Percentiles rank a stretch among this genome's conserved stretches.
These are phyloP conservation scores for Fraxinus angustifolia DNA, from an alignment of 305 asterid species.

Conservation along the genomic window DNA sequence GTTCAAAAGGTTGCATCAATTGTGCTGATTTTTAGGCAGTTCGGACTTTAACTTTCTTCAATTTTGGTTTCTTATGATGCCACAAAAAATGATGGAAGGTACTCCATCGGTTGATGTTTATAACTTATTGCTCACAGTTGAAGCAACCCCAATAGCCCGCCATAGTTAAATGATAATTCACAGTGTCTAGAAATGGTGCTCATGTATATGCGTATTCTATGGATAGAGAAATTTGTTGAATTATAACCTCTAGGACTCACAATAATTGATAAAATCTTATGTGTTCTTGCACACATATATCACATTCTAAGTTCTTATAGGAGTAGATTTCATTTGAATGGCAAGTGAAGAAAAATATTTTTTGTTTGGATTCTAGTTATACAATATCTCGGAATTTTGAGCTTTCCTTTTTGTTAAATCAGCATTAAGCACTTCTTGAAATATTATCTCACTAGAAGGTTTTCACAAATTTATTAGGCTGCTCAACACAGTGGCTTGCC, in stretches of 20 bases:
- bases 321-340: neutral
- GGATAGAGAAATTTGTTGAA: neutral
- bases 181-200: neutral
- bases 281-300: neutral
- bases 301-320: neutral
- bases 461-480: conserved; percentile 40
- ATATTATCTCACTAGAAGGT: conserved; percentile 18
- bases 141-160: neutral
- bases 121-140: neutral
- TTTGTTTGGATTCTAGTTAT: neutral
- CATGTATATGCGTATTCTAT: neutral
- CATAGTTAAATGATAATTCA: neutral
- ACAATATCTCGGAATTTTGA: neutral
- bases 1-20: neutral
- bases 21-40: conserved; percentile 11
- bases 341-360: neutral
- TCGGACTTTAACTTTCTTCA: neutral
- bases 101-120: neutral
- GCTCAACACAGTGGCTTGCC: conserved; percentile 41
- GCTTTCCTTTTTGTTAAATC: conserved; percentile 11
- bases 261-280: neutral
- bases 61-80: neutral
- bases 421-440: conserved; percentile 11
- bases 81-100: neutral
- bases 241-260: neutral